Base-by-base conservation (phyloP, 129 eudicot species). In the Glebionis coronaria region DNA sequence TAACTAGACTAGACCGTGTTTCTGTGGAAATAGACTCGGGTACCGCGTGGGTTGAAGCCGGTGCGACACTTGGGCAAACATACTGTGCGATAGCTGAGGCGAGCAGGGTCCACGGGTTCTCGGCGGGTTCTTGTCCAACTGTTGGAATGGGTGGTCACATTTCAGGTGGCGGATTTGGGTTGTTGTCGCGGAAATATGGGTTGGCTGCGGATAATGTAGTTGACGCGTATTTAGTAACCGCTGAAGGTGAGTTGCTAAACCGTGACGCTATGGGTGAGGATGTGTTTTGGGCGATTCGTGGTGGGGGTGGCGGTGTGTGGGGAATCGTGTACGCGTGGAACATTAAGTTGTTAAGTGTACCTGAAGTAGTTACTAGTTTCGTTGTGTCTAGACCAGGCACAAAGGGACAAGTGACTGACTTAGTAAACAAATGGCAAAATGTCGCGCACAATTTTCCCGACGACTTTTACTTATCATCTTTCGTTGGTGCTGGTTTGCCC, bases 241-340 rank as follows among this genome's bases (percentile, higher is more conserved):
- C 85, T 0, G 76, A 85, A 1, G 97, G 95, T 21, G 60, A 56
- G 68, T 12, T 88, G 8, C 62, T 79, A 16, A 64, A 79, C 76
- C 84, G 91, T n/a, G 87, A 52, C 0, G 65, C 79, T 2, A 91
- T 88, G 98, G 98, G 95, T 11, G 96, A 92, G 71, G 95, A 92
- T n/a, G 87, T 83, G 13, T 92, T 92, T 56, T 88, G 98, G 96
- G 96, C 98, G 0, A 79, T 92, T 29, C 73, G 96, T 31, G 98
- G 98, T 3, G 97, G 96, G 0, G 91, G 96, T 3, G 98, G 98
- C 0, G 96, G 95, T 0, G 64, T 70, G 1, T 92, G 79, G 78
- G 98, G 96, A 25, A 70, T 92, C 12, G 73, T 92, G 5, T 85
- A 77, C 19, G 87, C 88, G n/a, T 92, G 96, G 95, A 83, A 88